Evolutionary conservation across 2,329 filamentous ascomycete genomes (phyloP).

Genomic region (Penicillium decumbens): DNA sequence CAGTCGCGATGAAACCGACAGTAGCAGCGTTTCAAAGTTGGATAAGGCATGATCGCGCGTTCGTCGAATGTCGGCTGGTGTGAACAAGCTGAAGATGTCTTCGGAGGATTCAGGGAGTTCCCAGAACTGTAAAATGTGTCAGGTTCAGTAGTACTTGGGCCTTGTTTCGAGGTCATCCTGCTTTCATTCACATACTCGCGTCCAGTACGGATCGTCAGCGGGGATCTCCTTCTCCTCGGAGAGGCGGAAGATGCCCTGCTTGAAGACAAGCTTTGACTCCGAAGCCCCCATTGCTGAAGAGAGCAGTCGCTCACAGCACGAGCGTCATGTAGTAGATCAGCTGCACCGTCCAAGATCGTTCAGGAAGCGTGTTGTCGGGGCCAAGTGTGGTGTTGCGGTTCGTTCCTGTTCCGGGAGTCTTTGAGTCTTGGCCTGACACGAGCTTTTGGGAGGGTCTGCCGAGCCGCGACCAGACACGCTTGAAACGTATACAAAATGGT

Average conservation of each 20-base stretch:
- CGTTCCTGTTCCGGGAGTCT: slow-evolving; percentile 7
- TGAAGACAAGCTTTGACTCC: slow-evolving; percentile 98
- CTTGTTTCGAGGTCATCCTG: neutral
- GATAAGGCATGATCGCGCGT: slow-evolving; percentile 78
- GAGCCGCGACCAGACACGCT: neutral
- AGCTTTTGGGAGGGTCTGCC: slow-evolving; percentile 5
- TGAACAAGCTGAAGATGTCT: slow-evolving; percentile 95
- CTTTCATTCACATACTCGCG: slow-evolving; percentile 60
- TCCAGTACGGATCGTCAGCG: slow-evolving; percentile 87
- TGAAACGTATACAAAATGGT: neutral
- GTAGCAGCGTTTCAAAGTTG: slow-evolving; percentile 83
- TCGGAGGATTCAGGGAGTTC: slow-evolving; percentile 92
- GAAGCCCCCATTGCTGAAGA: slow-evolving; percentile 76
- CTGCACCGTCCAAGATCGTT: neutral
- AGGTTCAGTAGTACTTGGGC: slow-evolving; percentile 11
- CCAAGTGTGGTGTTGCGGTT: slow-evolving; percentile 13
- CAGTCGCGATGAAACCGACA: slow-evolving; percentile 76
- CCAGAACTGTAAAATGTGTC: slow-evolving; percentile 67
- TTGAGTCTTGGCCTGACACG: slow-evolving; percentile 13
- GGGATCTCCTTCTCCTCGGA: slow-evolving; percentile 87
- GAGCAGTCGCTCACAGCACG: slow-evolving; percentile 24
- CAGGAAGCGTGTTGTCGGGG: slow-evolving; percentile 1
- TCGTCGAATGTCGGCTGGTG: slow-evolving; percentile 78
- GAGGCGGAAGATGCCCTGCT: slow-evolving; percentile 93
- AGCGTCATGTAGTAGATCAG: slow-evolving; percentile 25